Conservation (phyloP, 345 rosid species). For the Ailanthus altissimus region DNA sequence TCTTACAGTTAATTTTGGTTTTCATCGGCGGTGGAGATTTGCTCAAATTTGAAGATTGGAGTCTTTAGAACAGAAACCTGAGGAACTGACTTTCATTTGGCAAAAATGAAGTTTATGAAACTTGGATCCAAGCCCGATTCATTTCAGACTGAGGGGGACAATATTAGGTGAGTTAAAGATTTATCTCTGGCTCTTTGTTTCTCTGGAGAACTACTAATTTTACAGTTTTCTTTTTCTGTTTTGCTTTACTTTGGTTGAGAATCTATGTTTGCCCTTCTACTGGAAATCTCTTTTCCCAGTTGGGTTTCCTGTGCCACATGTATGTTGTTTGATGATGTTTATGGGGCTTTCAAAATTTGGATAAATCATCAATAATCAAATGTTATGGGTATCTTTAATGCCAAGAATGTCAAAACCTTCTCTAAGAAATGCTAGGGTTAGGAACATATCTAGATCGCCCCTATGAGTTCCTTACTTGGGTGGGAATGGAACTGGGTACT, state of each 20-base stretch:
- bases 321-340: conserved; percentile 2
- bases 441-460: neutral
- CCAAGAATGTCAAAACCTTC: neutral
- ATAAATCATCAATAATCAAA: neutral
- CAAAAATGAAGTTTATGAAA: conserved; percentile 84
- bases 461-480: neutral
- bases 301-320: conserved; percentile 7
- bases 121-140: conserved; percentile 91
- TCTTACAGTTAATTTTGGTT: conserved; percentile 18
- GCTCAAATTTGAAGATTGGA: conserved; percentile 14
- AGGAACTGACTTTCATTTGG: conserved; percentile 21
- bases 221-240: neutral
- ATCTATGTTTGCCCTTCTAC: neutral
- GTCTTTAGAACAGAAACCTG: conserved; percentile 6
- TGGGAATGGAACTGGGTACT: neutral
- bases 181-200: conserved; percentile 5
- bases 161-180: conserved; percentile 53
- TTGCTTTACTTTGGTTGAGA: neutral
- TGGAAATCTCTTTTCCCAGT: neutral
- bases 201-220: neutral
- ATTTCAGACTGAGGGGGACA: conserved; percentile 63
- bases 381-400: neutral
- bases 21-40: conserved; percentile 15
- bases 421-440: neutral
- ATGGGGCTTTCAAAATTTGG: neutral